Base-by-base conservation (phyloP, 306 rosid genomes). In the Geum urbanum region DNA sequence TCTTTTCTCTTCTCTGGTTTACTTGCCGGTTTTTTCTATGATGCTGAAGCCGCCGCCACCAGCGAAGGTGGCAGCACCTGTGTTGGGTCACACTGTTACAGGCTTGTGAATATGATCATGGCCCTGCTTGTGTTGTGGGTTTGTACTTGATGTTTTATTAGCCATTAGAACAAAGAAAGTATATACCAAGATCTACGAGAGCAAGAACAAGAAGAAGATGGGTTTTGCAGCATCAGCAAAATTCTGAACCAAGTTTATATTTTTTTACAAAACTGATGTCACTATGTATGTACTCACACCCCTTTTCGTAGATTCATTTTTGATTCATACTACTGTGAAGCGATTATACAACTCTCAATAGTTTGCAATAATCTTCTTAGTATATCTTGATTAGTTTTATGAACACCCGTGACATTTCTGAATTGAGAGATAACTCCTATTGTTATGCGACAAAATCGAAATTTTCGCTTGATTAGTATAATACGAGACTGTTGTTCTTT, bases 1-100 rank as follows among this genome's bases (percentile, higher is more conserved):
- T 68, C 62, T 24, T 68, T 68, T 55, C 62, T 68, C 62, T 68
- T 68, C 72, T 68, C 72, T 8, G 72, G 72, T 43, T 52, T 51
- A 32, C 72, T 68, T 18, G 72, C 61, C 3, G 72, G 72, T 12
- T 4, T 51, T 68, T 19, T 68, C 7, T 68, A 68, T 3, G 72
- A 68, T 12, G 27, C 63, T 19, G 20, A 68, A 19, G 63, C 72
- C 46, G 40, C 63, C 1, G 18, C 8, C 32, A 14, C 63, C 16
- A 10, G 32, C 6, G 72, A 24, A 39, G 72, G 62, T 8, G 61
- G 61, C 10, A 52, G 50, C 72, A 52, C 51, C 5, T 68, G 72
- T 53, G 50, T 52, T 9, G 63, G 72, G 50, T 11, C 62, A 24
- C 72, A 40, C 50, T 68, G 72, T 19, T 68, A 68, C 62, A 54